Base-by-base conservation (phyloP, 2,329 filamentous ascomycete species). In the Monosporascus sp. region DNA sequence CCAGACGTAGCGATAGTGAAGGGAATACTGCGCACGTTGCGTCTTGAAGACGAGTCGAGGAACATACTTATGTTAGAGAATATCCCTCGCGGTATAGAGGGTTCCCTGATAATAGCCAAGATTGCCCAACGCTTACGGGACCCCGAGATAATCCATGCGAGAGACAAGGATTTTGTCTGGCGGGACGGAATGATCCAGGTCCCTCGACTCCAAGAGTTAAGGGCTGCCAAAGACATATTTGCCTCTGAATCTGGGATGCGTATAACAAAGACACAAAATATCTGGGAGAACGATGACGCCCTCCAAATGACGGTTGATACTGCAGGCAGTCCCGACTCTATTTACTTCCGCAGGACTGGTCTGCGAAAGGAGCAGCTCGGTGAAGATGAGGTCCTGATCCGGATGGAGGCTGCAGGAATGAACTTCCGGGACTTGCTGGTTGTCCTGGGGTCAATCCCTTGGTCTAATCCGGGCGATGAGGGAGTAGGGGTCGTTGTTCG, bases 261-360 rank as follows among this genome's bases (percentile, higher is more conserved):
- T n/a, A n/a, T n/a, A n/a, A n/a, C n/a, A n/a, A 59, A 58, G 40
- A 48, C 55, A 41, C 63, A 65, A 44, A 54, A 57, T 28, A 58
- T 65, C 3, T 61, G 60, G 60, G 15, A 59, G 15, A 54, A 44
- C 17, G 54, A 60, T 8, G 41, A 48, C 22, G 51, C 63, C 3
- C 51, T 66, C 15, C 59, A 63, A 41, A 57, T 66, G 58, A 64
- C 63, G 1, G 52, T 65, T 8, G 62, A 62, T 3, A 50, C 57
- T 35, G 56, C 62, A 1, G 64, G 64, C 5, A 60, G 56, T 48
- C 53, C 58, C 7, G 63, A 65, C 22, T 60, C 60, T 3, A 58
- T 65, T 24, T 63, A 63, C 44, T 65, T 59, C 31, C 53, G 55
- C 15, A 51, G 58, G 24, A 60, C 51, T 2, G 47, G 60, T 7